Percentiles rank a stretch among this genome's conserved stretches.
Evolutionary conservation across 768 basidiomycete genomes (phyloP).

Genomic region (Mycena galopus): DNA sequence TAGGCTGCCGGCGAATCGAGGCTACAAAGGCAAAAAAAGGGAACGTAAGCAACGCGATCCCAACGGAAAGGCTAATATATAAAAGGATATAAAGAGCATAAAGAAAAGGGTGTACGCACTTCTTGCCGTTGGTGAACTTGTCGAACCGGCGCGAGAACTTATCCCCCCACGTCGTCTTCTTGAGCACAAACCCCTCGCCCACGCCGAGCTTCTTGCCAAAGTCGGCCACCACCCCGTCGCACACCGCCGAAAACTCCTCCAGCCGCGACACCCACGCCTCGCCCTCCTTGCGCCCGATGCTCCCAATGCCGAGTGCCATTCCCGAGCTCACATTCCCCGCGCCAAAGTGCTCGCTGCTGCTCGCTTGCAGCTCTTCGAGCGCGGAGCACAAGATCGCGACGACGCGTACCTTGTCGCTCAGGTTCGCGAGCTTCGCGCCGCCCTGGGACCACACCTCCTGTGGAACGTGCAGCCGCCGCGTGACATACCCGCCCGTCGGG

Average conservation of each 20-base stretch:
- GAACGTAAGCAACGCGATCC: conserved; percentile 33
- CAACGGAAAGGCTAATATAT: conserved; percentile 13
- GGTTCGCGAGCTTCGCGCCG: conserved; percentile 85
- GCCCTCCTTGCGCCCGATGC: conserved; percentile 81
- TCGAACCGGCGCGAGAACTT: conserved; percentile 82
- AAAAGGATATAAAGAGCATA: conserved; percentile 7
- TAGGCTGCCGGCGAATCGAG: conserved; percentile 91
- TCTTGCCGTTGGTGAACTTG: conserved; percentile 91
- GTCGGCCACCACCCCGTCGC: conserved; percentile 83
- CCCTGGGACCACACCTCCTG: conserved; percentile 93
- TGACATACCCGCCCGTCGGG: conserved; percentile 89
- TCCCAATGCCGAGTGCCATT: conserved; percentile 80
- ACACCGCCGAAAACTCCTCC: conserved; percentile 84
- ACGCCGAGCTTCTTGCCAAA: conserved; percentile 92
- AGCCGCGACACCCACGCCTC: conserved; percentile 83
- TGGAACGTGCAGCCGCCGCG: conserved; percentile 88
- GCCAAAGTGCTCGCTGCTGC: conserved; percentile 81
- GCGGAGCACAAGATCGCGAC: conserved; percentile 84
- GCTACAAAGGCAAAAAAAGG: conserved; percentile 54
- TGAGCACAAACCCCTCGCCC: conserved; percentile 87
- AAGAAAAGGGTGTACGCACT: conserved; percentile 61
- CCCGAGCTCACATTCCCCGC: conserved; percentile 85
- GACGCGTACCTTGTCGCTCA: conserved; percentile 89
- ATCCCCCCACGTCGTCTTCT: conserved; percentile 85
- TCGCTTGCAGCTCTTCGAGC: conserved; percentile 80